phyloP scores from a whole-genome alignment of 106 monocot species.

The Acorus calamus region DNA sequence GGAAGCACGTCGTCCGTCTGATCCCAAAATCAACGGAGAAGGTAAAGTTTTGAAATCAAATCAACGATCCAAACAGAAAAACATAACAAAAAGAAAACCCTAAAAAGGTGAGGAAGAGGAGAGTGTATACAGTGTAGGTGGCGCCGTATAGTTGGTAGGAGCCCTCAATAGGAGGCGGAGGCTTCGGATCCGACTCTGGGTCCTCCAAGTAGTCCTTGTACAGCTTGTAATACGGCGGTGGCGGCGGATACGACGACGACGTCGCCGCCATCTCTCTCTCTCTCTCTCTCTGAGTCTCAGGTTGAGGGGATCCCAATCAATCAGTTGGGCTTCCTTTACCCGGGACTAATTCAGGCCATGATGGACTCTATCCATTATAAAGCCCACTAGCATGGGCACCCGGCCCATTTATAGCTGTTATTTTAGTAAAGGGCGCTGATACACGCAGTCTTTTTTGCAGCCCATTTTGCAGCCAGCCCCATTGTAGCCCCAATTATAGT shows the following conservation, averaged over 20 bases:
- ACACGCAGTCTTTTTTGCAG: too few species aligned
- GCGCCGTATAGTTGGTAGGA: constrained; percentile 63
- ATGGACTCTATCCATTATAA: neutral
- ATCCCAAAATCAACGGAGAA: neutral
- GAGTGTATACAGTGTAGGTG: constrained; percentile 52
- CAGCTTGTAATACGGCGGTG: constrained; percentile 80
- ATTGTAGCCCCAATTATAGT: too few species aligned
- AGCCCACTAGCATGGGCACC: too few species aligned
- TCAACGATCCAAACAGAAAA: neutral
- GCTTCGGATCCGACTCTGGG: constrained; percentile 55
- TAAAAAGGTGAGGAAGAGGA: neutral
- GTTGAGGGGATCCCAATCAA: neutral
- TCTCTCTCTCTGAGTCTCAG: neutral
- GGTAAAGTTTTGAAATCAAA: too few species aligned
- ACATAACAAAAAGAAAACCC: neutral
- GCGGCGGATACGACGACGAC: constrained; percentile 74
- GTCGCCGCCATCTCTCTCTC: constrained; percentile 37
- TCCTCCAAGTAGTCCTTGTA: constrained; percentile 72
- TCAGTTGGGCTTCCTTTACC: neutral
- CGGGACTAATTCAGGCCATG: neutral
- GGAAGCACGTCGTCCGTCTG: constrained; percentile 91
- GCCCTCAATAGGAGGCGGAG: constrained; percentile 64
- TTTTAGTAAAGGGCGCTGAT: too few species aligned
- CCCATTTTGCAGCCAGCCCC: too few species aligned
- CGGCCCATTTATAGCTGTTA: too few species aligned